Conservation (phyloP, 148 eudicot genomes). For the Cornus florida region DNA sequence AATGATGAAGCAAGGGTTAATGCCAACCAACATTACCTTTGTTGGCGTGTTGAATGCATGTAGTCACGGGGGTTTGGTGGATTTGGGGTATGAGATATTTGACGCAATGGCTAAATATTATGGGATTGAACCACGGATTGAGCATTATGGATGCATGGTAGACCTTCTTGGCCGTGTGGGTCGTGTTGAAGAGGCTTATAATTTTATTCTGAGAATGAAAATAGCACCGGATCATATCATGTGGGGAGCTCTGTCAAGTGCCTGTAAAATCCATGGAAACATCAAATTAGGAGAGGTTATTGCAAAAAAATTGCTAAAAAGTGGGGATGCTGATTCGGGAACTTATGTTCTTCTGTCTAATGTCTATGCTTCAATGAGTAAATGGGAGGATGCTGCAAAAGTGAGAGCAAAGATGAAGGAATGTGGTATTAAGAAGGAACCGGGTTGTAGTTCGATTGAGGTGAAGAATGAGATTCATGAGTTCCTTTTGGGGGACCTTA, state of each 20-base stretch:
- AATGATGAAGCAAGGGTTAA: slow-evolving; percentile 14
- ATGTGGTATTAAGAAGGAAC: neutral
- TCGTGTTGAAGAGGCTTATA: slow-evolving; percentile 3
- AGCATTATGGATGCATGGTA: slow-evolving; percentile 12
- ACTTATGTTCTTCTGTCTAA: neutral
- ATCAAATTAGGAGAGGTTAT: neutral
- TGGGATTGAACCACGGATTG: neutral
- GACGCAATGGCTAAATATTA: neutral
- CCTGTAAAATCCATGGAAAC: slow-evolving; percentile 8
- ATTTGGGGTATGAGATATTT: too few species aligned
- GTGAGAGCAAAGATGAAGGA: slow-evolving; percentile 1
- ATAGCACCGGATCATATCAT: neutral
- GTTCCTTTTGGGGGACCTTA: neutral
- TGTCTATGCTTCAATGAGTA: neutral
- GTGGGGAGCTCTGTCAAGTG: neutral
- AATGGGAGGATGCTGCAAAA: slow-evolving; percentile 4
- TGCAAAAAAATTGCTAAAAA: neutral
- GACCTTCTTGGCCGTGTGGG: slow-evolving; percentile 1
- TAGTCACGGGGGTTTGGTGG: neutral
- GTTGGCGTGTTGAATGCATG: slow-evolving; percentile 1
- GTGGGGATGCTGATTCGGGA: neutral
- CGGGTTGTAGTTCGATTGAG: slow-evolving; percentile 12
- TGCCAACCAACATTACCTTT: neutral
- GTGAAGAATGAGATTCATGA: slow-evolving; percentile 8
- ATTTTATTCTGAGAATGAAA: neutral